A percentile compares a stretch with the other conserved stretches of the same genome.
phyloP scores from a whole-genome alignment of 352 stramenopile genomes.

The Globisporangium takayamanum region DNA sequence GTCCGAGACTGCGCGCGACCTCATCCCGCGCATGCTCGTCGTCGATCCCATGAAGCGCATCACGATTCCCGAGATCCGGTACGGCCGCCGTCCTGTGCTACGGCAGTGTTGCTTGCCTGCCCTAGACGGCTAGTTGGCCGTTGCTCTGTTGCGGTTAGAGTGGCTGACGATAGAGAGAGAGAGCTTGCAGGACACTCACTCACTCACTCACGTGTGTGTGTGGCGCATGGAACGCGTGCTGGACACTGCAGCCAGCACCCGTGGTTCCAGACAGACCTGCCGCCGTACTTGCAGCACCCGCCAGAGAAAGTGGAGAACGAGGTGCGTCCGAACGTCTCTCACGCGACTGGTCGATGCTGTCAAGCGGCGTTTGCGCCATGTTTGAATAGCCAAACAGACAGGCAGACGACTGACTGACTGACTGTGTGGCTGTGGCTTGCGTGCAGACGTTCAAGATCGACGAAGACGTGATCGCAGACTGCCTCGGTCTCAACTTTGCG shows the following conservation, averaged over 20 bases:
- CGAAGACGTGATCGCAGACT: conserved; percentile 61
- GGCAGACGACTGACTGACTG: not conserved
- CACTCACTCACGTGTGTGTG: too few relatives aligned
- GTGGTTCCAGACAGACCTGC: conserved; percentile 98
- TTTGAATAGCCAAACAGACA: too few relatives aligned
- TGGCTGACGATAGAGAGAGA: not conserved
- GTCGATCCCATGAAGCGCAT: conserved; percentile 99
- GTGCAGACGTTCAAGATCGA: conserved; percentile 74
- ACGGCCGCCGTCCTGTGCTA: not conserved
- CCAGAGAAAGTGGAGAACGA: conserved; percentile 95
- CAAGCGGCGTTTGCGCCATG: not conserved
- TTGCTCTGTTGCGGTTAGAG: too few relatives aligned
- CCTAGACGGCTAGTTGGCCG: too few relatives aligned
- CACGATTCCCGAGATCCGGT: conserved; percentile 97
- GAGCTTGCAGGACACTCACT: not conserved
- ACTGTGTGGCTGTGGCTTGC: not conserved
- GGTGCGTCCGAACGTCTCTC: conserved; percentile 31
- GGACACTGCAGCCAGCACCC: conserved; percentile 75
- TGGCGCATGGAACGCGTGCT: not conserved
- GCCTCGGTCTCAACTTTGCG: conserved; percentile 45
- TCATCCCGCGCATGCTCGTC: conserved; percentile 98
- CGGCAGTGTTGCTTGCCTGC: too few relatives aligned
- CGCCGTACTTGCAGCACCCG: conserved; percentile 95
- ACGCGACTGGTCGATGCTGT: not conserved
- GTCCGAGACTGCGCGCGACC: conserved; percentile 91